phyloP scores from a whole-genome alignment of 257 asterid genomes.

The Petrea volubilis region DNA sequence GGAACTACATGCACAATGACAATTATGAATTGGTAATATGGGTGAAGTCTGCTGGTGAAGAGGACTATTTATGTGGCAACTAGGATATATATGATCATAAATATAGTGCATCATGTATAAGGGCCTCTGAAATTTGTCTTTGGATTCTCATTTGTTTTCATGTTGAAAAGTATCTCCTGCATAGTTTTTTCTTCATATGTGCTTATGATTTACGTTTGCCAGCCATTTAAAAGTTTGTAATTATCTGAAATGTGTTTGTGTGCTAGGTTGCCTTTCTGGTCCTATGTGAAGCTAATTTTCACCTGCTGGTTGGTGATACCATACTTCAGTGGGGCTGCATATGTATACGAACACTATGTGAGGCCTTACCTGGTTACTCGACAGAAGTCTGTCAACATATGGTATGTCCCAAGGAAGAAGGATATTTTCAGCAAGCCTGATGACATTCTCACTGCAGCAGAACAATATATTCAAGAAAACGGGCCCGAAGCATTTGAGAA shows the following conservation, averaged over 20 bases:
- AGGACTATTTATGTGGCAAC: not conserved
- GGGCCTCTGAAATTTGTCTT: not conserved
- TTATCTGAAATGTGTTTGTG: not conserved
- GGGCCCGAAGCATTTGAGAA: conserved; percentile 75
- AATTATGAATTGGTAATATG: not conserved
- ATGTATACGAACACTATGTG: conserved; percentile 77
- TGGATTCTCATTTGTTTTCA: not conserved
- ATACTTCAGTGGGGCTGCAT: conserved; percentile 93
- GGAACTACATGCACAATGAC: not conserved
- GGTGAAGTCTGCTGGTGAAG: not conserved
- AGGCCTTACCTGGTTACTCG: conserved; percentile 81
- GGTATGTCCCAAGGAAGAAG: conserved; percentile 76
- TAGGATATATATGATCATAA: not conserved
- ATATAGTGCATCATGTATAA: not conserved
- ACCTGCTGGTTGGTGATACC: conserved; percentile 99
- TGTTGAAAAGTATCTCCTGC: not conserved
- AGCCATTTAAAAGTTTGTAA: not conserved
- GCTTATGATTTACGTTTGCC: not conserved
- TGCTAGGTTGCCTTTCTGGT: conserved; percentile 96
- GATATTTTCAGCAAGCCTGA: conserved; percentile 63
- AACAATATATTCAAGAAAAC: conserved; percentile 65
- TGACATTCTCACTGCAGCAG: conserved; percentile 81
- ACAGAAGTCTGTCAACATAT: conserved; percentile 61
- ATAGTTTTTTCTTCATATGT: too few species aligned
- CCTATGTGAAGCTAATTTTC: conserved; percentile 75